A percentile compares a stretch with the other conserved stretches of the same genome.
These are phyloP conservation scores for Exophiala calicioides DNA, from an alignment of 2,329 filamentous ascomycete species.

Conservation along the genomic window DNA sequence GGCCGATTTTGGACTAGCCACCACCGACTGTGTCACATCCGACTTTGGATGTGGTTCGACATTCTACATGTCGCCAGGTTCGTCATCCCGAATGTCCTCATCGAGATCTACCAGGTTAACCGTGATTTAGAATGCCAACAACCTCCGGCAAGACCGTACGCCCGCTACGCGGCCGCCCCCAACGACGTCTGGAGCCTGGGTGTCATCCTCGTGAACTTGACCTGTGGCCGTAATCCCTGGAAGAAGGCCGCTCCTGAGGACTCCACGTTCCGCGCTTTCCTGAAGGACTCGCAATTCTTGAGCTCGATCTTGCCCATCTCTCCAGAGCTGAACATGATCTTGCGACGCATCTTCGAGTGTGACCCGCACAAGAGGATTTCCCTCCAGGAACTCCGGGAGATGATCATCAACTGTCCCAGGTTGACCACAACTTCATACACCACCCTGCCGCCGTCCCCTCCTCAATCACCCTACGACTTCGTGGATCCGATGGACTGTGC, in stretches of 20 bases:
- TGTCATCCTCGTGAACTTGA: conserved; percentile 95
- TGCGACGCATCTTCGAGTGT: conserved; percentile 83
- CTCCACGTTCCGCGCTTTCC: conserved; percentile 89
- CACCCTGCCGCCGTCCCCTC: conserved; percentile 43
- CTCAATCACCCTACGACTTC: conserved; percentile 35
- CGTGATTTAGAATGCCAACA: conserved; percentile 79
- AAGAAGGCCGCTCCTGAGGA: conserved; percentile 93
- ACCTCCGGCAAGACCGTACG: conserved; percentile 65
- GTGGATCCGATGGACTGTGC: conserved; percentile 39
- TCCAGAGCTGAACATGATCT: conserved; percentile 81
- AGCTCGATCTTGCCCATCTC: conserved; percentile 91
- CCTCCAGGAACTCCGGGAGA: conserved; percentile 73
- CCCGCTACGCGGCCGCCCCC: conserved; percentile 85
- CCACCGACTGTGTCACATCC: conserved; percentile 76
- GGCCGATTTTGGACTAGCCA: conserved; percentile 95
- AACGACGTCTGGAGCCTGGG: conserved; percentile 99
- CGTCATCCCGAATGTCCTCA: conserved; percentile 36
- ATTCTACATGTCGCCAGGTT: conserved; percentile 99
- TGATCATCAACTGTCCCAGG: conserved; percentile 73
- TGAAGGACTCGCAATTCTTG: conserved; percentile 81
- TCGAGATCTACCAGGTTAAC: not conserved
- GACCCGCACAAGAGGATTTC: conserved; percentile 81
- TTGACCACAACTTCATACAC: conserved; percentile 60
- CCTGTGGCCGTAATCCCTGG: conserved; percentile 98
- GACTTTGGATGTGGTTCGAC: conserved; percentile 98